Percentiles rank a stretch among this genome's conserved stretches.
Conservation (phyloP, 1,139 yeast genomes). For the Yamadazyma membranifaciens region DNA sequence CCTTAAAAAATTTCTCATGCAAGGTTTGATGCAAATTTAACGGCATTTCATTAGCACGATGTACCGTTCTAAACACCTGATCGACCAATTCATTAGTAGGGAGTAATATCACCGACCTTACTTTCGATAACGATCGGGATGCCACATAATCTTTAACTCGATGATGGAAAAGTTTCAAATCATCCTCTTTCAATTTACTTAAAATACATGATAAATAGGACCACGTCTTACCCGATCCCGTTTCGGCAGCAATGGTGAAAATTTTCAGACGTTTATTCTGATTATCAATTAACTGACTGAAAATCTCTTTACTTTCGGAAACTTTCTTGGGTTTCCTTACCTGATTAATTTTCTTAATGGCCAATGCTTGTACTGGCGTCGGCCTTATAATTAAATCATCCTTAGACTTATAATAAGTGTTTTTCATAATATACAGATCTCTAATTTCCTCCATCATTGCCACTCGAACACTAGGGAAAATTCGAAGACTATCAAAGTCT, state of each 20-base stretch:
- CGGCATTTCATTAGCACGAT: constrained; percentile 30
- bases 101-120: constrained; percentile 69
- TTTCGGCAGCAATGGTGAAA: constrained; percentile 88
- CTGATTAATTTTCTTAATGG: constrained; percentile 43
- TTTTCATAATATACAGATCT: constrained; percentile 42
- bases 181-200: constrained; percentile 63
- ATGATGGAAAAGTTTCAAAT: constrained; percentile 26
- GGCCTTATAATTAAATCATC: constrained; percentile 36
- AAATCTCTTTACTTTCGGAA: constrained; percentile 20
- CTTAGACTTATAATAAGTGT: constrained; percentile 31
- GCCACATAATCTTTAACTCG: constrained; percentile 31
- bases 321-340: constrained; percentile 23
- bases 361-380: constrained; percentile 45
- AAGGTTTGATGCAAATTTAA: constrained; percentile 21
- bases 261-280: constrained; percentile 48
- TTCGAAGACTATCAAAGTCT: constrained; percentile 61
- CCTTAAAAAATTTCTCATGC: constrained; percentile 16
- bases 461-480: constrained; percentile 65
- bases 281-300: constrained; percentile 29
- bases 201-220: constrained; percentile 79
- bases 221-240: constrained; percentile 96
- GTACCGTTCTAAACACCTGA: constrained; percentile 64
- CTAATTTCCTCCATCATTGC: constrained; percentile 62
- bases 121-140: constrained; percentile 35
- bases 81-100: constrained; percentile 89